Conservation (phyloP, 331 rosid species). For the Malus hybrid region DNA sequence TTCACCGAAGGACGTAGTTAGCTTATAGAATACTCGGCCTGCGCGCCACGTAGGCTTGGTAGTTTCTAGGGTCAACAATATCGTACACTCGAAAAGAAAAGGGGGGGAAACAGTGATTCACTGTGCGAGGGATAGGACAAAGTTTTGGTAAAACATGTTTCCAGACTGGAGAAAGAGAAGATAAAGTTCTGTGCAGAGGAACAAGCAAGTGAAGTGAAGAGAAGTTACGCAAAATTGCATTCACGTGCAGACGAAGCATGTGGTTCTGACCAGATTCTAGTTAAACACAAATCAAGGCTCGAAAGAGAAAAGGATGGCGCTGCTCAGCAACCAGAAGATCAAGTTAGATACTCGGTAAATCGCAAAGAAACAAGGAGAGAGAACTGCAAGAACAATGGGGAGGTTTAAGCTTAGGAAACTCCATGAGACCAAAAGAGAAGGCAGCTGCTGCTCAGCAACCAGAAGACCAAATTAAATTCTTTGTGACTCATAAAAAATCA, state of each 20-base stretch:
- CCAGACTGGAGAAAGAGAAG: slow-evolving; percentile 74
- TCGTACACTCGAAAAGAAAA: slow-evolving; percentile 30
- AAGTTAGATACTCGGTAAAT: slow-evolving; percentile 23
- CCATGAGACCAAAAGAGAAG: slow-evolving; percentile 59
- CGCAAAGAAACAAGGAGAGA: slow-evolving; percentile 79
- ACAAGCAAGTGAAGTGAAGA: slow-evolving; percentile 30
- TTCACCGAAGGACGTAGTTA: too few relatives aligned
- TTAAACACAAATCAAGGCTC: slow-evolving; percentile 63
- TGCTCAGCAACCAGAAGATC: slow-evolving; percentile 41
- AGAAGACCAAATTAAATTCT: slow-evolving; percentile 32
- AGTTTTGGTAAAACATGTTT: slow-evolving; percentile 69
- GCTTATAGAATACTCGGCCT: too few relatives aligned
- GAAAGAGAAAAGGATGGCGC: slow-evolving; percentile 71
- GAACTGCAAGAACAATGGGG: slow-evolving; percentile 87
- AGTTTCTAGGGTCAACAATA: too few relatives aligned
- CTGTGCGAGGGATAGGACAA: slow-evolving; percentile 68
- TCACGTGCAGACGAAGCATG: slow-evolving; percentile 28
- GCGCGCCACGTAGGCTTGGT: too few relatives aligned
- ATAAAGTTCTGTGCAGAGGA: slow-evolving; percentile 34
- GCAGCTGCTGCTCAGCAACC: slow-evolving; percentile 43
- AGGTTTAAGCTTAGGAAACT: slow-evolving; percentile 74
- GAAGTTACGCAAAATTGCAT: slow-evolving; percentile 21
- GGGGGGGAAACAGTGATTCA: slow-evolving; percentile 18
- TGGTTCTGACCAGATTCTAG: slow-evolving; percentile 57
- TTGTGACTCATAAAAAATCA: slow-evolving; percentile 50